Base-by-base conservation (phyloP, 768 basidiomycete genomes). In the Lentinula guzmanii region DNA sequence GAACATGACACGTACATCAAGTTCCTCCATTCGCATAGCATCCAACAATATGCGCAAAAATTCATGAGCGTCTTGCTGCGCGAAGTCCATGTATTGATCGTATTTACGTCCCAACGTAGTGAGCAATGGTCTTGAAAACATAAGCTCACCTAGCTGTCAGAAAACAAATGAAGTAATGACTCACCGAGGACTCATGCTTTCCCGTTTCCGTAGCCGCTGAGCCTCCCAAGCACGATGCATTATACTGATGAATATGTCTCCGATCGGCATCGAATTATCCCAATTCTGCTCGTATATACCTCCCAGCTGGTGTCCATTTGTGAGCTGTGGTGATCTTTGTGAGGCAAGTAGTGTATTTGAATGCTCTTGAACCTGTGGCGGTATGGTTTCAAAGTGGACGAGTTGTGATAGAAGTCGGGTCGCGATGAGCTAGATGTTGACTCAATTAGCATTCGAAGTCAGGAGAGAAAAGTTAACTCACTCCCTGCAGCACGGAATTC, bases 41-140 rank as follows among this genome's bases (percentile, higher is more conserved):
- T 97, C 95, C 42, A 97, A 77, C 62, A 98, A 77, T 64, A 95
- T 94, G 37, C 92, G 82, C 28, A 98, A 74, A 64, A 96, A 89
- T 75, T 98, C 95, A 71, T 97, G 95, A 24, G 95, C 93, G 69
- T 98, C 95, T 72, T 97, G 95, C 72, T 98, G 95, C 7, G 90
- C 86, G 71, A 95, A 95, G 69, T 95, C 95, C 50, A 91, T 84
- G 68, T 97, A 98, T 68, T 98, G 95, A 65, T 94, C 93, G 70
- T 95, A 91, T 74, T 96, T 97, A 66, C 79, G 77, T 2, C 93
- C 90, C 15, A 97, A 76, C 10, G 83, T 79, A 33, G 78, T 70
- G 16, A 96, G 74, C 43, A 96, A 68, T 6, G 80, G 78, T 67
- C 90, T 91, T 66, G 48, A 53, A 24, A 50, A 18, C 21, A 2